Percentiles rank a stretch among this genome's conserved stretches.
phyloP scores from a whole-genome alignment of 1,284 basidiomycete species.

The Clitocybe nebularis region DNA sequence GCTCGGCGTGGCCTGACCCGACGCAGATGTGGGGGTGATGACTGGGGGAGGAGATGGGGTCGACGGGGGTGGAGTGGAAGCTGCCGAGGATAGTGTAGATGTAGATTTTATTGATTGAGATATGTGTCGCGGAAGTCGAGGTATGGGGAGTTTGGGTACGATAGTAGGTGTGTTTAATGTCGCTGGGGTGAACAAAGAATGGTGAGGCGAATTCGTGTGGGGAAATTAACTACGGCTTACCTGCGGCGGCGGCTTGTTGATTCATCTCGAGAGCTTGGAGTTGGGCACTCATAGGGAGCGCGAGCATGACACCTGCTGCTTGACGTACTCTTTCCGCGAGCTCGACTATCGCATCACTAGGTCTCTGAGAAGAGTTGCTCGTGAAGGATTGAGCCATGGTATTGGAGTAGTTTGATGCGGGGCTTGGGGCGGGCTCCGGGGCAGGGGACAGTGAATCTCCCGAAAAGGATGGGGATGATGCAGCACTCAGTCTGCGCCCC shows the following conservation, averaged over 20 bases:
- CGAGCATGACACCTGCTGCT: conserved; percentile 57
- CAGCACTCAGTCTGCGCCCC: conserved; percentile 32
- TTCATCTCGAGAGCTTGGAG: conserved; percentile 23
- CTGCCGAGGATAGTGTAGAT: conserved; percentile 28
- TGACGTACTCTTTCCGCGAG: conserved; percentile 57
- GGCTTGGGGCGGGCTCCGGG: conserved; percentile 31
- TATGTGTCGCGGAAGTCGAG: conserved; percentile 28
- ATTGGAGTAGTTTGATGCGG: conserved; percentile 17
- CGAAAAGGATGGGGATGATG: conserved; percentile 48
- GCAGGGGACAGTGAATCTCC: conserved; percentile 48
- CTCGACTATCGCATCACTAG: conserved; percentile 43
- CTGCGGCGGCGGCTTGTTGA: conserved; percentile 19
- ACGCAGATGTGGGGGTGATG: no score
- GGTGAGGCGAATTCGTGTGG: neutral
- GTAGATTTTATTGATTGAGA: conserved; percentile 21
- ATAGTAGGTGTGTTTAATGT: conserved; percentile 18
- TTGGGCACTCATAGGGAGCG: conserved; percentile 45
- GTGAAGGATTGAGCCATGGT: conserved; percentile 5
- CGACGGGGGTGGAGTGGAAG: conserved; percentile 28
- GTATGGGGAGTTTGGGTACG: conserved; percentile 32
- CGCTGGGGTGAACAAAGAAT: conserved; percentile 14
- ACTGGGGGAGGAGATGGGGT: conserved; percentile 27
- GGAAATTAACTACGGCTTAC: conserved; percentile 10
- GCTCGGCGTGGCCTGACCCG: conserved; percentile 16
- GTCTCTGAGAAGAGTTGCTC: conserved; percentile 2